Percentiles rank a stretch among this genome's conserved stretches.
Conservation (phyloP, 208 protist species). For the Leishmania tropica region DNA sequence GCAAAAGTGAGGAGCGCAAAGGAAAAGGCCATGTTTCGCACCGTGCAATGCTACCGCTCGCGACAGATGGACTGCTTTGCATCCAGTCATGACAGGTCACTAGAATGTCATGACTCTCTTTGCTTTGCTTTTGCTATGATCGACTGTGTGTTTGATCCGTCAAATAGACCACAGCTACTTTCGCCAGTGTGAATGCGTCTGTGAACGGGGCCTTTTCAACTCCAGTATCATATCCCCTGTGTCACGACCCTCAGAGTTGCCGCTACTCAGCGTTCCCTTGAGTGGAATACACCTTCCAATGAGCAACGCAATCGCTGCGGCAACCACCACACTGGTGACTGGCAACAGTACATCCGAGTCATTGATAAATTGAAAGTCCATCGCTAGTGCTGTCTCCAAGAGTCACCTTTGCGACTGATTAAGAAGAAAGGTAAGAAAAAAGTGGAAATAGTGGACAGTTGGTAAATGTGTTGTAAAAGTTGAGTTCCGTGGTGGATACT, state of each 20-base stretch:
- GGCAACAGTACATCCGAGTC: conserved; percentile 34
- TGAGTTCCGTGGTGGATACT: neutral
- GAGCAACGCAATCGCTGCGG: conserved; percentile 10
- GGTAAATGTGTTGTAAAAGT: neutral
- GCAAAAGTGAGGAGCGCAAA: neutral
- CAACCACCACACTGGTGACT: conserved; percentile 26
- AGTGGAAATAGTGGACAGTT: neutral
- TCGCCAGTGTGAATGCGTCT: neutral
- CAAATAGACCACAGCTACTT: conserved; percentile 2
- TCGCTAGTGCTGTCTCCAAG: neutral
- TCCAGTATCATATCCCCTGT: neutral
- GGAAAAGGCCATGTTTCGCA: neutral
- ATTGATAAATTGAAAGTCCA: conserved; percentile 46
- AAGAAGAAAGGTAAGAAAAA: neutral
- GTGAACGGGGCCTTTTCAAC: neutral
- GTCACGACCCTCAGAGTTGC: neutral
- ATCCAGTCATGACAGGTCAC: neutral
- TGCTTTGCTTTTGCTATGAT: neutral
- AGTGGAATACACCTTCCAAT: conserved; percentile 14
- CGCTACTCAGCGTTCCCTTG: neutral
- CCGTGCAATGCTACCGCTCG: neutral
- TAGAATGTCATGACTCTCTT: neutral
- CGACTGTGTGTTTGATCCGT: neutral
- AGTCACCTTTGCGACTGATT: neutral
- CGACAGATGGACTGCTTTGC: neutral